Evolutionary conservation across 345 rosid species (phyloP).

Genomic region (Aegle marmelos): DNA sequence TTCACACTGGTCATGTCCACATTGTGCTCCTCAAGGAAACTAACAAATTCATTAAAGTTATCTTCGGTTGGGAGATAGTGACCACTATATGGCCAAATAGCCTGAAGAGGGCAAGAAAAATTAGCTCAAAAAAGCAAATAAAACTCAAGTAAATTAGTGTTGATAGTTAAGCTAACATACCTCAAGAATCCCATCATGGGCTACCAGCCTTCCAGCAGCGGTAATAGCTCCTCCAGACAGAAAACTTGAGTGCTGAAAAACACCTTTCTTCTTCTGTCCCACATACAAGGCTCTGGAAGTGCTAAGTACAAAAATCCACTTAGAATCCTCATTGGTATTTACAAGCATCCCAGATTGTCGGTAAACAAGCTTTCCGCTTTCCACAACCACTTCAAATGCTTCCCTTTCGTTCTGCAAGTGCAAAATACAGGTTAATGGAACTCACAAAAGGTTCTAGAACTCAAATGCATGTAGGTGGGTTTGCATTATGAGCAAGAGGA

Average conservation of each 20-base stretch:
- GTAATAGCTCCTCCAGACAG: constrained; percentile 66
- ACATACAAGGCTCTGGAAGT: constrained; percentile 58
- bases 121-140: neutral
- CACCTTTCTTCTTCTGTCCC: constrained; percentile 63
- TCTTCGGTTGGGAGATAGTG: constrained; percentile 70
- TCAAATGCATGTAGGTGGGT: neutral
- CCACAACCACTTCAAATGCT: constrained; percentile 57
- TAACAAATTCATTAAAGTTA: constrained; percentile 51
- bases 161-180: constrained; percentile 20
- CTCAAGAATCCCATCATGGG: constrained; percentile 55
- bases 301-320: constrained; percentile 72
- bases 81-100: constrained; percentile 72
- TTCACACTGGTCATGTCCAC: constrained; percentile 56
- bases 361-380: constrained; percentile 50
- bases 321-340: constrained; percentile 42
- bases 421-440: neutral
- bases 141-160: neutral
- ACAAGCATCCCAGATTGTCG: constrained; percentile 37
- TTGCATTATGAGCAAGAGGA: neutral
- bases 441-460: neutral
- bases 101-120: constrained; percentile 26
- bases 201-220: constrained; percentile 62
- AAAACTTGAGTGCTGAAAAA: constrained; percentile 66
- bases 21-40: constrained; percentile 52
- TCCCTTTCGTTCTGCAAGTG: constrained; percentile 63